phyloP scores from a whole-genome alignment of 2,329 filamentous ascomycete species.

The Cladosporium colombiae region DNA sequence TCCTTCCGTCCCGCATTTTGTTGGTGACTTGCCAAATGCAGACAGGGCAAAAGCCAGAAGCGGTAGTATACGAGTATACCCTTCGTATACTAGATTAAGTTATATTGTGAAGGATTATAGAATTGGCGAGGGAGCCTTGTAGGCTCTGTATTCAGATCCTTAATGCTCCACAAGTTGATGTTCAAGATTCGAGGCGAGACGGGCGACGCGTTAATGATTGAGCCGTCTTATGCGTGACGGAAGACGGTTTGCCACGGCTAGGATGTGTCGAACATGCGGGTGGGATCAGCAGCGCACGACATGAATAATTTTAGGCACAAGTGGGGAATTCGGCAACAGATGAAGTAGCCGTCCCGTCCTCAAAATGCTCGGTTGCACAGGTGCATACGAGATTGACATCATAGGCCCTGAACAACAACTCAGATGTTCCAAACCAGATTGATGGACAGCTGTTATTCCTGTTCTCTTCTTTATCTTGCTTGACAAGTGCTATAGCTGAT shows the following conservation, averaged over 20 bases:
- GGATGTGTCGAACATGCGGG: background rate
- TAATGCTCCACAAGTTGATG: background rate
- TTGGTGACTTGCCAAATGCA: background rate
- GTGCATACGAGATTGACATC: background rate
- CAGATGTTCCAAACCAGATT: background rate
- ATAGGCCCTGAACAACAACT: background rate
- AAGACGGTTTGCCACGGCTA: background rate
- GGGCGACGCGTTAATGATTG: background rate
- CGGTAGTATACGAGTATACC: background rate
- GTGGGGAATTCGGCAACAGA: background rate
- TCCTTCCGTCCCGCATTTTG: background rate
- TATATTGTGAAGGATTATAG: background rate
- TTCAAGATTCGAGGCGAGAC: constrained; percentile 1
- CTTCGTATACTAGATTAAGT: constrained; percentile 6
- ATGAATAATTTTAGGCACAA: background rate
- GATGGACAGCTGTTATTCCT: no score
- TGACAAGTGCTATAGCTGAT: background rate
- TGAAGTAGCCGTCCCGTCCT: background rate
- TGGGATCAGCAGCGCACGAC: background rate
- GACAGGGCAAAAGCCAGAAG: background rate
- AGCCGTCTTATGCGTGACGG: background rate
- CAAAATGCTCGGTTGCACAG: background rate
- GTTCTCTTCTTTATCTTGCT: background rate
- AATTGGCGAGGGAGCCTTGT: background rate
- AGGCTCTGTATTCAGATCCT: background rate